Evolutionary conservation across 768 basidiomycete genomes (phyloP).

Genomic region (Phylloporus arenicola): DNA sequence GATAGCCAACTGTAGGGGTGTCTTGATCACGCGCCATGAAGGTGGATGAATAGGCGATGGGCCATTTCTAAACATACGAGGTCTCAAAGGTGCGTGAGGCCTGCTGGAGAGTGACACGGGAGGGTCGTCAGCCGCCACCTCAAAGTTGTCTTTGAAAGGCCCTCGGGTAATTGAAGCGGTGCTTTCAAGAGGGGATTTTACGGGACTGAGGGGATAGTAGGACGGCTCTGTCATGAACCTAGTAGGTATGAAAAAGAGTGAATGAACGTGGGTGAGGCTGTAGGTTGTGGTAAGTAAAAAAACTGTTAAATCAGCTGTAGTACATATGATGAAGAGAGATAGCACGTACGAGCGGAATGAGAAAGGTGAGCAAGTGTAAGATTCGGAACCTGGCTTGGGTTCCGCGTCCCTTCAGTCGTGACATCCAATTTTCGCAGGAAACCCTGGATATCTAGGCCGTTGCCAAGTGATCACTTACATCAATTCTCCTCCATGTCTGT

Average conservation of each 20-base stretch:
- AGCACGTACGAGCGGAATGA: background rate
- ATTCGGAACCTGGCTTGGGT: background rate
- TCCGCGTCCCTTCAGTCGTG: no score
- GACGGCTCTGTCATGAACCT: constrained; percentile 15
- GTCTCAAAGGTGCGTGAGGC: constrained; percentile 5
- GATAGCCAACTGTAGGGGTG: constrained; percentile 15
- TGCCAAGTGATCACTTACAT: background rate
- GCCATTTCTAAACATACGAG: background rate
- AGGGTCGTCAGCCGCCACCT: background rate
- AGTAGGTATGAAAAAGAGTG: background rate
- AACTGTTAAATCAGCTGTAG: background rate
- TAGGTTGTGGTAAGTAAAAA: background rate
- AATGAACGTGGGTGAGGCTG: constrained; percentile 9
- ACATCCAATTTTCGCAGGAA: no score
- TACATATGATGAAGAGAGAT: background rate
- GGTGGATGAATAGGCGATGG: background rate
- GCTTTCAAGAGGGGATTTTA: constrained; percentile 2
- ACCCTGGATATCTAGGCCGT: background rate
- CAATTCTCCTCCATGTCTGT: no score
- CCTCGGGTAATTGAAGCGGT: background rate
- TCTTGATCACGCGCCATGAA: constrained; percentile 8
- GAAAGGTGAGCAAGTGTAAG: background rate
- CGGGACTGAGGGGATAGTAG: constrained; percentile 15
- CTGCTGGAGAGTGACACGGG: constrained; percentile 1
- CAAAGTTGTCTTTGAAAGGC: background rate